Conservation (phyloP, 164 flowering plant genomes). For the Cinnamomum chago region DNA sequence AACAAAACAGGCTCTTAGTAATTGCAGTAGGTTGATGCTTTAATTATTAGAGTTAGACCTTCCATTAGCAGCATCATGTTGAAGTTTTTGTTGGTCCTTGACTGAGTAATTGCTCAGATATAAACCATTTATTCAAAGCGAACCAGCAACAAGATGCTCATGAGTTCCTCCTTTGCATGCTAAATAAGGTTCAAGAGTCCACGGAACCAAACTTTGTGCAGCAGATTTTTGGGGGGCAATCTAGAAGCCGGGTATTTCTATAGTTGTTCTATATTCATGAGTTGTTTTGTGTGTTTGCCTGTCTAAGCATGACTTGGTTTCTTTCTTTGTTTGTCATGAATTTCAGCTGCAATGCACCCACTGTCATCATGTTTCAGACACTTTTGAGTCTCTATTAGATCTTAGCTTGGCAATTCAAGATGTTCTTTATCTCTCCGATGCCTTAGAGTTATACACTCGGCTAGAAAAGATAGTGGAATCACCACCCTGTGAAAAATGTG, state of each 20-base stretch:
- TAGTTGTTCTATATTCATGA: not conserved
- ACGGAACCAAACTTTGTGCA: conserved; percentile 45
- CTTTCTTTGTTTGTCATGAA: not conserved
- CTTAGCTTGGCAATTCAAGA: conserved; percentile 86
- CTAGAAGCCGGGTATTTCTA: conserved; percentile 59
- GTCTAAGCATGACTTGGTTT: not conserved
- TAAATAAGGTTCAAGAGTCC: conserved; percentile 61
- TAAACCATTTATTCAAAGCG: conserved; percentile 50
- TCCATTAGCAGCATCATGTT: no score
- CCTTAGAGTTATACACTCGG: conserved; percentile 73
- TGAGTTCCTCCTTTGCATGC: conserved; percentile 77
- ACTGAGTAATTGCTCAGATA: conserved; percentile 36
- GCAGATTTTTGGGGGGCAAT: conserved; percentile 79
- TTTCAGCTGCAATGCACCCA: conserved; percentile 71
- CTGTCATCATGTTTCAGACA: conserved; percentile 68
- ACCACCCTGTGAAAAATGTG: conserved; percentile 73
- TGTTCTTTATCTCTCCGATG: conserved; percentile 47
- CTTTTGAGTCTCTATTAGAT: conserved; percentile 65
- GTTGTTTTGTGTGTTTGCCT: no score
- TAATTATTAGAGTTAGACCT: no score
- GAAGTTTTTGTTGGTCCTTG: conserved; percentile 27
- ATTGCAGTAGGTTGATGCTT: no score
- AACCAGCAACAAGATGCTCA: conserved; percentile 95
- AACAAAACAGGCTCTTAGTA: no score
- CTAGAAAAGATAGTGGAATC: conserved; percentile 65